These are phyloP conservation scores for Colletotrichum melonis DNA, from an alignment of 2,329 filamentous ascomycete genomes.

Conservation along the genomic window DNA sequence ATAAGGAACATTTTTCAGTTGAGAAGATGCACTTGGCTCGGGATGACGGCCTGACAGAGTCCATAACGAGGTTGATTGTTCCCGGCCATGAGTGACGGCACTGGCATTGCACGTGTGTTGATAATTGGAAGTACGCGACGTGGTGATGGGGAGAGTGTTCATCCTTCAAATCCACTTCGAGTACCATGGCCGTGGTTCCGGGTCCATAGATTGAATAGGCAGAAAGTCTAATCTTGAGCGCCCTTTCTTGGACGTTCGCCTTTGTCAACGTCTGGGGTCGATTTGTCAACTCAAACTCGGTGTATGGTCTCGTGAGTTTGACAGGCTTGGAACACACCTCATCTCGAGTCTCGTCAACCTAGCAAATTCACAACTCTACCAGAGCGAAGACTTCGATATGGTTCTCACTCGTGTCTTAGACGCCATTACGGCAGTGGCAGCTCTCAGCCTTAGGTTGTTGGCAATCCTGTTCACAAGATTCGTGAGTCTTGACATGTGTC, in stretches of 20 bases:
- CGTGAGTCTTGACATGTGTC: background rate
- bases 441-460: background rate
- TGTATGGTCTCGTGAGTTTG: background rate
- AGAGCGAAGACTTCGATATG: background rate
- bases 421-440: constrained; percentile 8
- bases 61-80: background rate
- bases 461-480: constrained; percentile 21
- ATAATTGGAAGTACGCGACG: background rate
- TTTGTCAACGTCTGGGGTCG: too few species aligned
- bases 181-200: background rate
- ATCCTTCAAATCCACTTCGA: background rate
- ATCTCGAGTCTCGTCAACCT: background rate
- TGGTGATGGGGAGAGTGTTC: background rate
- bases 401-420: background rate
- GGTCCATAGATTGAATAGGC: too few species aligned
- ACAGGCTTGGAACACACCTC: background rate
- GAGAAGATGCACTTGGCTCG: background rate
- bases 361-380: background rate
- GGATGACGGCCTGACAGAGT: background rate
- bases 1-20: background rate
- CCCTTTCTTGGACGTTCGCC: too few species aligned
- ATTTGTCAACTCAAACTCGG: background rate
- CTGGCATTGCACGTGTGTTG: background rate
- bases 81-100: background rate
- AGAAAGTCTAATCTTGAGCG: too few species aligned